phyloP scores from a whole-genome alignment of 2,329 filamentous ascomycete genomes.

The Alternaria triticina region DNA sequence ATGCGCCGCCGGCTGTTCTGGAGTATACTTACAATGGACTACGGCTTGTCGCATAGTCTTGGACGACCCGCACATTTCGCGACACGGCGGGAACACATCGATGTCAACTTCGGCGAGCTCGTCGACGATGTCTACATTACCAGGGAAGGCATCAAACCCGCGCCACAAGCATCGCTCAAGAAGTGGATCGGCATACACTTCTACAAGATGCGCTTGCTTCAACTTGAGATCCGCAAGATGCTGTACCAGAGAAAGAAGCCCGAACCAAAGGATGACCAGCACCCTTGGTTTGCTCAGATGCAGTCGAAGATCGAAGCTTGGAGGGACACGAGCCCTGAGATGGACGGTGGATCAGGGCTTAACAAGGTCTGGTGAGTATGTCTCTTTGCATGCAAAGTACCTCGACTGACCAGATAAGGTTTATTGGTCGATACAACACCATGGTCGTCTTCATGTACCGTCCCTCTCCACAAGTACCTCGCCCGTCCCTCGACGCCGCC shows the following conservation, averaged over 20 bases:
- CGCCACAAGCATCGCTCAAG: conserved; percentile 74
- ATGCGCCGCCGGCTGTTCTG: conserved; percentile 88
- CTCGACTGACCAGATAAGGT: conserved; percentile 52
- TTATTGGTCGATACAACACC: conserved; percentile 75
- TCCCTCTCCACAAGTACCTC: conserved; percentile 89
- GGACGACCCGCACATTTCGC: conserved; percentile 87
- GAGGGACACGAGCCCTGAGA: conserved; percentile 76
- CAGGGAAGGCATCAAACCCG: conserved; percentile 71
- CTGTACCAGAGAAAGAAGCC: conserved; percentile 84
- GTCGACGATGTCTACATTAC: conserved; percentile 87
- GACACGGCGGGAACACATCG: conserved; percentile 79
- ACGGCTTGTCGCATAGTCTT: conserved; percentile 83
- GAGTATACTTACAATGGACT: conserved; percentile 88
- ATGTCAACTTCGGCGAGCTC: conserved; percentile 83
- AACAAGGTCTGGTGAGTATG: conserved; percentile 77
- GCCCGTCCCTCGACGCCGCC: conserved; percentile 80
- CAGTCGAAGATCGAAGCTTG: conserved; percentile 78
- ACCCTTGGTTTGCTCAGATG: conserved; percentile 88
- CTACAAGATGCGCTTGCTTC: conserved; percentile 85
- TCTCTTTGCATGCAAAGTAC: background rate
- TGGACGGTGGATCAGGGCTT: conserved; percentile 71
- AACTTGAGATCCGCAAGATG: conserved; percentile 84
- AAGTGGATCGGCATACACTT: conserved; percentile 93
- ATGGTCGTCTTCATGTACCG: conserved; percentile 89
- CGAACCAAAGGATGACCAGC: conserved; percentile 76